These are phyloP conservation scores for Myriosclerotinia scirpicola DNA, from an alignment of 2,329 filamentous ascomycete genomes.

Conservation along the genomic window DNA sequence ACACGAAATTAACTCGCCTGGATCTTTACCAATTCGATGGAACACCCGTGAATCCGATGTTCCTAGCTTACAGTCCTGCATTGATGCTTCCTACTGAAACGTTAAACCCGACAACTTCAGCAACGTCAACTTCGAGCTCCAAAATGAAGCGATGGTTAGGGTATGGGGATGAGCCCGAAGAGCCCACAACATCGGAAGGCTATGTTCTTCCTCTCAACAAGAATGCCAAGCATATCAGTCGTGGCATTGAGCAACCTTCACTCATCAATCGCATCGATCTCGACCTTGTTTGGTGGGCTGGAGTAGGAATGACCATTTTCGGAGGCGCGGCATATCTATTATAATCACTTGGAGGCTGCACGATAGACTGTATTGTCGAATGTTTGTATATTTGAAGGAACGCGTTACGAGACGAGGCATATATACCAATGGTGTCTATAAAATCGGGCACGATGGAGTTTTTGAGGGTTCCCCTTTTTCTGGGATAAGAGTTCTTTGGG, in stretches of 20 bases:
- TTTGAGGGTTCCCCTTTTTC: slow-evolving; percentile 24
- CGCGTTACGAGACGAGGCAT: slow-evolving; percentile 24
- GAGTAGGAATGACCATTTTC: slow-evolving; percentile 40
- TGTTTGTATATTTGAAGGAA: slow-evolving; percentile 30
- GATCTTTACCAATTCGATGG: slow-evolving; percentile 65
- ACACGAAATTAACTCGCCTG: slow-evolving; percentile 61
- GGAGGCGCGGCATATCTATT: slow-evolving; percentile 41
- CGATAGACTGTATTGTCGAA: slow-evolving; percentile 9
- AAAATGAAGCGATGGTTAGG: slow-evolving; percentile 42
- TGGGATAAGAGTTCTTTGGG: slow-evolving; percentile 23
- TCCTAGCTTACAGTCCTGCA: slow-evolving; percentile 61
- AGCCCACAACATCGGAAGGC: slow-evolving; percentile 42
- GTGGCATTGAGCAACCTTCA: slow-evolving; percentile 27
- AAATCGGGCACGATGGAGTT: slow-evolving; percentile 16
- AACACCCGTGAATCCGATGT: slow-evolving; percentile 65
- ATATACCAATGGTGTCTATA: slow-evolving; percentile 27
- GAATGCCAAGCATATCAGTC: slow-evolving; percentile 38
- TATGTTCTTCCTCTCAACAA: slow-evolving; percentile 37
- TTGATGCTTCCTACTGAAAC: slow-evolving; percentile 69
- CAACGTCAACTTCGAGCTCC: slow-evolving; percentile 41
- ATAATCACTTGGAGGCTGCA: slow-evolving; percentile 26
- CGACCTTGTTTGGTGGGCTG: slow-evolving; percentile 40
- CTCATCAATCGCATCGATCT: slow-evolving; percentile 35
- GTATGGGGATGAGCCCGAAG: slow-evolving; percentile 35
- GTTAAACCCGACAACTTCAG: slow-evolving; percentile 54